These are phyloP conservation scores for Diutina sp. DNA, from an alignment of 1,139 yeast genomes.

Conservation along the genomic window DNA sequence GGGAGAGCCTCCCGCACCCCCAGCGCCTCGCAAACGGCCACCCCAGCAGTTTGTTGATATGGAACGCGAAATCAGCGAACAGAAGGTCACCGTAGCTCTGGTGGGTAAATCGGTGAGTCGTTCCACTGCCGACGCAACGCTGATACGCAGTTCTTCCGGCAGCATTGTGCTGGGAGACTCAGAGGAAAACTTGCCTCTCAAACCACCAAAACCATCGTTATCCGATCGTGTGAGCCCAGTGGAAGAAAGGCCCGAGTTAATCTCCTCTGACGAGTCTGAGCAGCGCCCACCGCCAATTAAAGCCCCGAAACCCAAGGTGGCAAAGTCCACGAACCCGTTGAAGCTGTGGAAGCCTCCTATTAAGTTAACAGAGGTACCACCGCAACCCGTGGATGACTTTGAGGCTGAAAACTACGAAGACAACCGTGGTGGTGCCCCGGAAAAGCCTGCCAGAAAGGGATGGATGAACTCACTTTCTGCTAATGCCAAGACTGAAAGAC, in stretches of 20 bases:
- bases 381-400: neutral
- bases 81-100: neutral
- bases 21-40: neutral
- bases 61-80: neutral
- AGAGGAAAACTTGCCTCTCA: neutral
- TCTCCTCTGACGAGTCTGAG: neutral
- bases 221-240: neutral
- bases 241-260: neutral
- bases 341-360: neutral
- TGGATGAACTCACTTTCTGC: neutral
- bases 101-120: neutral
- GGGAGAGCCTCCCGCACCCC: neutral
- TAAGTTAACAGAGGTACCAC: neutral
- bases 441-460: neutral
- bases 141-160: neutral
- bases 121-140: neutral
- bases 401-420: neutral
- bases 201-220: neutral
- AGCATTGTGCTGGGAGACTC: neutral
- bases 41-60: conserved; percentile 1
- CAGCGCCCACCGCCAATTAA: neutral
- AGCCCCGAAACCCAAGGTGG: neutral
- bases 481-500: neutral
- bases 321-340: neutral
- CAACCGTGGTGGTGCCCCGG: neutral